Evolutionary conservation across 257 asterid genomes (phyloP).

Genomic region (Echium plantagineum): DNA sequence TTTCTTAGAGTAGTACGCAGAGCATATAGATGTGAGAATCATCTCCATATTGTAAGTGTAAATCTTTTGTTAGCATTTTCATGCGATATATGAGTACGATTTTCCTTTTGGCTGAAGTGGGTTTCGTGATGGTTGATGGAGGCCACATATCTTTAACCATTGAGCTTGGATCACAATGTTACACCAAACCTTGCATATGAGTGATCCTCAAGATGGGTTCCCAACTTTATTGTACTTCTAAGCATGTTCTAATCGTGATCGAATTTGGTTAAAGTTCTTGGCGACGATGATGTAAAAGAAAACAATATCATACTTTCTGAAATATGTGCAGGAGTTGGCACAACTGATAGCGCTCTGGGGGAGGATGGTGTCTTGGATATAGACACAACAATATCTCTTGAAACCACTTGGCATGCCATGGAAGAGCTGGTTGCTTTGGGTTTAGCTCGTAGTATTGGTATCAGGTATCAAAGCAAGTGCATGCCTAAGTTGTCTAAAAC

Average conservation of each 20-base stretch:
- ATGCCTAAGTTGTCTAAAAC: background rate
- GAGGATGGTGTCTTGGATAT: constrained; percentile 54
- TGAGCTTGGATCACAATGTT: background rate
- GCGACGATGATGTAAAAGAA: background rate
- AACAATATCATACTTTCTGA: background rate
- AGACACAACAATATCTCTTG: constrained; percentile 48
- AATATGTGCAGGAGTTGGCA: constrained; percentile 37
- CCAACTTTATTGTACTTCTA: background rate
- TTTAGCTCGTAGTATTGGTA: constrained; percentile 55
- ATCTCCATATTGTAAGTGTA: too few species aligned
- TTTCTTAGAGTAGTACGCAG: too few species aligned
- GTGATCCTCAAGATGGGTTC: background rate
- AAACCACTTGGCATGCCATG: constrained; percentile 63
- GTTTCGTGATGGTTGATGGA: background rate
- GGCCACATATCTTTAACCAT: background rate
- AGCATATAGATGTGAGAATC: too few species aligned
- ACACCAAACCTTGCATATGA: too few species aligned
- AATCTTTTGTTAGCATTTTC: too few species aligned
- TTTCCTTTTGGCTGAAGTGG: too few species aligned
- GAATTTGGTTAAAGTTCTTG: background rate
- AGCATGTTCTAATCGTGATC: background rate
- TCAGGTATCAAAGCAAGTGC: constrained; percentile 23
- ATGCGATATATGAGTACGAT: too few species aligned
- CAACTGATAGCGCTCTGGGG: constrained; percentile 43
- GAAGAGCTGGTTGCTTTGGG: constrained; percentile 48